Base-by-base conservation (phyloP, 2,329 filamentous ascomycete species). In the Penicillium sp. region DNA sequence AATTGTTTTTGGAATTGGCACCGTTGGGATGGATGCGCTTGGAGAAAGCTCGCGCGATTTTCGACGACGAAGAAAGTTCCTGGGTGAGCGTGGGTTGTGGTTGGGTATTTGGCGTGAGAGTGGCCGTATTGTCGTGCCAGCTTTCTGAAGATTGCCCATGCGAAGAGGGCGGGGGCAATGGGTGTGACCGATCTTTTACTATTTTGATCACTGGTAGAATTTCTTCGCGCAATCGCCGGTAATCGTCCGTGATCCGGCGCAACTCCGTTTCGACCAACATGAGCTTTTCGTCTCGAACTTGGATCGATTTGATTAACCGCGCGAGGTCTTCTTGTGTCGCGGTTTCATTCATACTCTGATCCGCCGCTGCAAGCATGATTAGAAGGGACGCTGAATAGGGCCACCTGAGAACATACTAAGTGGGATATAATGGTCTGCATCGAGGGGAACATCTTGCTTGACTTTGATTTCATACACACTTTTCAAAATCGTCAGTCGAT, bases 381-480 rank as follows among this genome's bases (percentile, higher is more conserved):
- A 57, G 55, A 35, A 43, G 35, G 26, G 46, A 24, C 37, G 31
- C 44, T 22, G 35, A 32, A 46, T 21, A 50, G 12, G 54, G 50
- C 61, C 40, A 21, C 28, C 19, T 31, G 19, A 19, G 28, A 28
- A 29, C 86, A 62, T 83, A 95, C 90, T 93, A 44, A 93, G 76
- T 33, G 93, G 93, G 45, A 96, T 80, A 67, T 96, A 98, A 69
- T 97, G 88, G 62, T 96, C 91, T 54, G 85, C 84, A 65, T 97
- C 91, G 61, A 96, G 80, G 15, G 88, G 85, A 53, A 97, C 81
- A 61, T 95, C 89, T 64, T 96, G 90, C 57, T 88, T 88, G 68
- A 91, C 85, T 74, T 98, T 98, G 64, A 93, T 84, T 64, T 97
- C 90, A 72, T 96, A 97, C 48, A 97, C 89, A 62, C 84, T 90